Percentiles rank a stretch among this genome's conserved stretches.
phyloP scores from a whole-genome alignment of 306 rosid genomes.

The Styphnolobium japonicum region DNA sequence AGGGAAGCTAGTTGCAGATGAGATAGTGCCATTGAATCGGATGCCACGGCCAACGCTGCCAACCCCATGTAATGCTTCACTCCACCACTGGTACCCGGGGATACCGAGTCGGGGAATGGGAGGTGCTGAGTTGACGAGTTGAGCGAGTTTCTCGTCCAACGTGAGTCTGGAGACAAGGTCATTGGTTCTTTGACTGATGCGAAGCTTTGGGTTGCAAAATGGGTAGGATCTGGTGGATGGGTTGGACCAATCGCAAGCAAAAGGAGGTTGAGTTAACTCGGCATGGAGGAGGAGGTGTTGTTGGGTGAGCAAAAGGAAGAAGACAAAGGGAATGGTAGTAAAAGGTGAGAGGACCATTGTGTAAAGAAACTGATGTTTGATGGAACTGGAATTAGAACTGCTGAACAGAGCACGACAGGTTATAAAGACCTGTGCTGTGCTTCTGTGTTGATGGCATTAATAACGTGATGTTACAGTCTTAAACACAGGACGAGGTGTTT shows the following conservation, averaged over 20 bases:
- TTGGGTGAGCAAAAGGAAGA: neutral
- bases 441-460: neutral
- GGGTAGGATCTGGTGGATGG: slow-evolving; percentile 59
- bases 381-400: neutral
- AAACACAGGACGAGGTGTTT: too few species aligned
- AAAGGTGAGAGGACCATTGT: slow-evolving; percentile 16
- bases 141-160: slow-evolving; percentile 82
- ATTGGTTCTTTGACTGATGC: slow-evolving; percentile 41
- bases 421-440: neutral
- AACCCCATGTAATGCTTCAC: slow-evolving; percentile 86
- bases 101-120: slow-evolving; percentile 84
- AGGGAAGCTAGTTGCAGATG: slow-evolving; percentile 82
- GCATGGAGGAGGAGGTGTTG: neutral
- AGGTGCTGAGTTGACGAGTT: slow-evolving; percentile 81
- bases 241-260: slow-evolving; percentile 70
- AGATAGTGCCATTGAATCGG: slow-evolving; percentile 40
- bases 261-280: slow-evolving; percentile 55
- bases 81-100: slow-evolving; percentile 90
- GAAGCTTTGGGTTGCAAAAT: slow-evolving; percentile 64
- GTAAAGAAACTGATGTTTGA: neutral
- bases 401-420: neutral
- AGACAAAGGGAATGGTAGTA: neutral
- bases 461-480: too few species aligned
- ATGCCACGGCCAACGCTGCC: slow-evolving; percentile 54
- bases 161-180: slow-evolving; percentile 88